Base-by-base conservation (phyloP, 225 moss, liverwort and hornwort genomes). In the Polytrichum formosum region DNA sequence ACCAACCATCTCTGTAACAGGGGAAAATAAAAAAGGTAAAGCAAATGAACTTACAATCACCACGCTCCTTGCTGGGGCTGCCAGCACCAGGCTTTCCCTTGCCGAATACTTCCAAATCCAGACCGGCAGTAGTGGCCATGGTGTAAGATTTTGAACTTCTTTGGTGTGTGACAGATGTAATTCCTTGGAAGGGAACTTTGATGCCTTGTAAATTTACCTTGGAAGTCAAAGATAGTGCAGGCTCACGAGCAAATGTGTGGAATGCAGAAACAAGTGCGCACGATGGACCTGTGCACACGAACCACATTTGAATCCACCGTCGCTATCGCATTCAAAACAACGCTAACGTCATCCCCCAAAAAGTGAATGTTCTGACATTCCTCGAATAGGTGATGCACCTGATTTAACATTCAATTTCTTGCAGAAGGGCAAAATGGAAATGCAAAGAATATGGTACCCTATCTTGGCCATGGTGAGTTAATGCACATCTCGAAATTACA, bases 21-120 rank as follows among this genome's bases (percentile, higher is more conserved):
- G 6, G 35, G 9, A 2, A 1, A 20, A 23, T 35, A 5, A 21
- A 19, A 6, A 5, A 6, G 58, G 10, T 22, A 55, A 58, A 72
- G 56, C 35, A 19, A n/a, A 29, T 53, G 5, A 16, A 64, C 84
- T 76, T 58, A 92, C 96, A 96, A 46, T 96, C 93, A 18, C 93
- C 96, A 16, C 79, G 91, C 76, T 82, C 89, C 67, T 86, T 18
- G 82, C 93, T 96, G 54, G 96, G 96, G 35, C 76, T 91, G 56
- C 93, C 93, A 13, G 85, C 83, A 6, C 93, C 96, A 1, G 84
- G 54, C 7, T 91, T 93, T 5, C 84, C 96, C 88, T 96, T 96
- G 58, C 96, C 96, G 13, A 87, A 96, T 1, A 88, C 93, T 76
- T 96, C 93, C 55, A 95, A 73, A 74, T 85, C 88, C 5, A 46